Base-by-base conservation (phyloP, 2,329 filamentous ascomycete species). In the Phyllosticta citribraziliensis region DNA sequence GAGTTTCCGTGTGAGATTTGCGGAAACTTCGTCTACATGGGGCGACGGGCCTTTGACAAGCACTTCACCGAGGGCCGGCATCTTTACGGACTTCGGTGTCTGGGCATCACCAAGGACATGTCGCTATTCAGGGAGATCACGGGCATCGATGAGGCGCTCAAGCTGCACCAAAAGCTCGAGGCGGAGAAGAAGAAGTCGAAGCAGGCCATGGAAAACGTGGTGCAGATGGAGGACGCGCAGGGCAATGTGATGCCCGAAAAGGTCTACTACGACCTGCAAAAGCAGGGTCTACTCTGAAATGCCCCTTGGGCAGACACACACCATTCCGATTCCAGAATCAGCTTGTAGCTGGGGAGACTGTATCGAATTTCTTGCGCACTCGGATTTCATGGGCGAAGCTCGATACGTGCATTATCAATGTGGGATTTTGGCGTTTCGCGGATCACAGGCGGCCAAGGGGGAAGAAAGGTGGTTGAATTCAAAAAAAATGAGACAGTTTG, bases 191-290 rank as follows among this genome's bases (percentile, higher is more conserved):
- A 89, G 80, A 87, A 85, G 73, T 85, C 85, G 65, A 88, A 86
- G 72, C 80, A 87, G 0, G 85, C 87, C 64, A 88, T 88, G 53
- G 91, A 93, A 50, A 90, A 88, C 63, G 84, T 99, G 10, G 90
- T 97, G 56, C 91, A 99, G 79, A 99, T 99, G 94, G 94, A 99
- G 79, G 94, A 99, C 74, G 89, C 85, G 0, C 89, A 96, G 72
- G 94, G 94, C 55, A 97, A 99, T 70, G 94, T 99, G 62, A 99
- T 99, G 94, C 94, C 95, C 0, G 91, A 97, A 78, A 96, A 96
- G 81, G 93, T 99, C 60, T 99, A 97, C 74, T 87, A 92, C 66
- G 94, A 99, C 81, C 76, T 97, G 75, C 88, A 91, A 75, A 96
- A 95, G 77, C 91, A 96, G 73, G 93, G 93, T 35, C 79, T 96